Evolutionary conservation across 2,329 filamentous ascomycete genomes (phyloP), one percentile per base, ranked within the genome.

Genomic region (Onygena corvina): DNA sequence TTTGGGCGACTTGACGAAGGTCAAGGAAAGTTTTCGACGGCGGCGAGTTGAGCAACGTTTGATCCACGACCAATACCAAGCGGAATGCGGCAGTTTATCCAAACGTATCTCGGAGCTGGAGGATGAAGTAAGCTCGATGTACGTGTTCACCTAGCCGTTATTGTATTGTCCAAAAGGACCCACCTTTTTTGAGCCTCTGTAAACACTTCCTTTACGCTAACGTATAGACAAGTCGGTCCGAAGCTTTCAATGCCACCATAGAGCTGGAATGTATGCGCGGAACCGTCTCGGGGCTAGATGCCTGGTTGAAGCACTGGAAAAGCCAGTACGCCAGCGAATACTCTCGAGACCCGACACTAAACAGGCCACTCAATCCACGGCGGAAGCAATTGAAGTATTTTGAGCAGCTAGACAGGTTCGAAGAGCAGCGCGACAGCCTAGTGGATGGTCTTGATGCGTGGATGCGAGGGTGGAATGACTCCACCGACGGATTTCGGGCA

Each of bases 101-200:
- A 69, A 77, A 54, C 74, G 74, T 47, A 77, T 83, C 50, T 68
- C 78, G 20, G 74, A 76, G 51, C 69, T 84, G 11, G 77, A 83
- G 57, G 71, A 71, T 31, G 74, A 77, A 36, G 68, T 83, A 36
- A 59, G 69, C 34, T 72, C 80, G 53, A 67, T 84, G 76, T 81
- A 62, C 27, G 38, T 27, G n/a, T n/a, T n/a, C n/a, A n/a, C n/a
- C 35, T n/a, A 27, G n/a, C 18, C 21, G 11, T 16, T 42, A 14
- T 21, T 34, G 4, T 47, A 34, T 40, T n/a, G n/a, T n/a, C n/a
- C n/a, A 25, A 45, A 45, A 31, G 23, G 25, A 21, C 21, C 14
- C 16, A 45, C 14, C 23, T 12, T 8, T 12, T 11, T 31, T 31
- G 29, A 40, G n/a, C 12, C 21, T 8, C 14, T 42, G n/a, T 3